Conservation (phyloP, 805 yeast genomes). For the Suhomyces vadensis region DNA sequence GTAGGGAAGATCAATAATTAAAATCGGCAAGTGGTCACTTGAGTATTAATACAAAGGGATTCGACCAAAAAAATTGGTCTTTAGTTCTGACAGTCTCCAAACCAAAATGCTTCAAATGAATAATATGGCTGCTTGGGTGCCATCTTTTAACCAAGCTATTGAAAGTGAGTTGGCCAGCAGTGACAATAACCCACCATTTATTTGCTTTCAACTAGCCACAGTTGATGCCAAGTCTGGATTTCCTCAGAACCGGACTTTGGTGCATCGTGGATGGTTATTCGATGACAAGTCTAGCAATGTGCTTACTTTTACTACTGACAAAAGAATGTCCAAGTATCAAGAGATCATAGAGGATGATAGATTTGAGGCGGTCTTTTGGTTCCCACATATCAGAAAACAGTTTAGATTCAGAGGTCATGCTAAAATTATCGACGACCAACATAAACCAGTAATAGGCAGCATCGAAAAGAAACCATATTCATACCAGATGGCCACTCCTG, state of each 20-base stretch:
- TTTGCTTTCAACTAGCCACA: constrained; percentile 68
- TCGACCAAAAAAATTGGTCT: neutral
- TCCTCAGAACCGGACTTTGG: constrained; percentile 71
- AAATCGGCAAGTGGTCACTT: constrained; percentile 4
- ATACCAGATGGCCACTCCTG: constrained; percentile 4
- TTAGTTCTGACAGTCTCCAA: neutral
- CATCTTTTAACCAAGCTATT: constrained; percentile 56
- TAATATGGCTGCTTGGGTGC: constrained; percentile 73
- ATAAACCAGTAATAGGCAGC: constrained; percentile 24
- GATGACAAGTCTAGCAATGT: constrained; percentile 66
- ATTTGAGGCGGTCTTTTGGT: constrained; percentile 79
- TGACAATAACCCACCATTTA: constrained; percentile 45
- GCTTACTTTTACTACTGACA: constrained; percentile 69
- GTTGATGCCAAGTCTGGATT: constrained; percentile 47
- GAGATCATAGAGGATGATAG: constrained; percentile 53
- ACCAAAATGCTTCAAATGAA: constrained; percentile 29
- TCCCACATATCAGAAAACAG: constrained; percentile 61
- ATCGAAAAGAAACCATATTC: constrained; percentile 35
- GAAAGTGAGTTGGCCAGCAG: constrained; percentile 40
- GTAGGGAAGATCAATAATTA: neutral
- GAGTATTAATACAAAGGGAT: neutral
- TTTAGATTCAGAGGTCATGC: constrained; percentile 72
- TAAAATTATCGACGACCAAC: constrained; percentile 38
- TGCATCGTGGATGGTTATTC: constrained; percentile 74
- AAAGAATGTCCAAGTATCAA: constrained; percentile 61